Evolutionary conservation across 805 yeast species (phyloP).

Genomic region (Cyberlindnera nakhonratchasimensis): DNA sequence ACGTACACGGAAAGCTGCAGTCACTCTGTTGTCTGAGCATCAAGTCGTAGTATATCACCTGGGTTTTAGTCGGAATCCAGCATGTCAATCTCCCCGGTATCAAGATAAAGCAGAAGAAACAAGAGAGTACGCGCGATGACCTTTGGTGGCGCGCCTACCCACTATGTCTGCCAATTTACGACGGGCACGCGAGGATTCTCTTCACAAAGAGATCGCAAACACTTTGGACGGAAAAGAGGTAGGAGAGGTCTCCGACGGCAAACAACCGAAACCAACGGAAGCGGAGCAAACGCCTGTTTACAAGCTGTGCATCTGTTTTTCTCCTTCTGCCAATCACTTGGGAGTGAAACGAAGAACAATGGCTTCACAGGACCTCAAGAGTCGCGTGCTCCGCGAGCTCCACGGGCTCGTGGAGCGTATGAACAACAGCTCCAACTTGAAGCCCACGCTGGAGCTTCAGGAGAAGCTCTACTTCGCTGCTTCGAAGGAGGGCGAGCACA

Average conservation of each 20-base stretch:
- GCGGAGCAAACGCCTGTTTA: background rate
- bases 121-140: background rate
- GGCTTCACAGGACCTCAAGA: constrained; percentile 2
- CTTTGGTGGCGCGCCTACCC: constrained; percentile 2
- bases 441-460: constrained; percentile 5
- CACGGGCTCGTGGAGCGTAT: constrained; percentile 7
- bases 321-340: background rate
- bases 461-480: constrained; percentile 30
- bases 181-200: constrained; percentile 4
- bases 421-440: constrained; percentile 2
- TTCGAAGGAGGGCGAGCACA: constrained; percentile 37
- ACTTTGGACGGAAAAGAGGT: background rate
- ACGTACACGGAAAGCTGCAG: constrained; percentile 13
- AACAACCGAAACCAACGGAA: background rate
- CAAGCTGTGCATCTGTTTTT: background rate
- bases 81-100: no score
- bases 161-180: constrained; percentile 1
- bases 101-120: no score
- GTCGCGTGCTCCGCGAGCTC: constrained; percentile 10
- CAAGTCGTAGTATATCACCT: background rate
- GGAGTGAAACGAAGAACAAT: background rate
- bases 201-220: background rate
- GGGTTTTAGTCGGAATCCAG: no score
- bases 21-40: constrained; percentile 2
- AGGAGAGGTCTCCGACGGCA: background rate